phyloP scores from a whole-genome alignment of 176 grass and related monocot genomes.

The Puccinellia tenuiflora region DNA sequence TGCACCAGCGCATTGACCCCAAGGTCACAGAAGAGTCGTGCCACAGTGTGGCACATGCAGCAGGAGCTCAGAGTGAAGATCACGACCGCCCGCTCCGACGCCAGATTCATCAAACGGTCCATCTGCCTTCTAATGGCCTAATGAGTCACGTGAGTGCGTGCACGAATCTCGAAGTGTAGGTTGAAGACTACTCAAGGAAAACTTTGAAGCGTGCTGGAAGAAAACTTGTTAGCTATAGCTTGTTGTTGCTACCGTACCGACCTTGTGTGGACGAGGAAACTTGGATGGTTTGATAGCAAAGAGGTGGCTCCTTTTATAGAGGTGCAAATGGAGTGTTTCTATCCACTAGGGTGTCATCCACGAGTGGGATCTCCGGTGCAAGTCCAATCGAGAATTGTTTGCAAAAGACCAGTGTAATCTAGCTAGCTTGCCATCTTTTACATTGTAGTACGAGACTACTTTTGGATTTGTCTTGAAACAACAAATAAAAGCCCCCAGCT shows the following conservation, averaged over 20 bases:
- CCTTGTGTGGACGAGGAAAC: neutral
- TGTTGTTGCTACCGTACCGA: neutral
- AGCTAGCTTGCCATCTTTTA: neutral
- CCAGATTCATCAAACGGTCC: conserved; percentile 59
- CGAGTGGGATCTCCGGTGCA: neutral
- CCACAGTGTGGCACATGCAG: conserved; percentile 82
- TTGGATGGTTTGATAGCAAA: conserved; percentile 13
- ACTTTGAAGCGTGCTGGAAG: neutral
- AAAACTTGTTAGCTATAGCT: neutral
- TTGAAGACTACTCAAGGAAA: neutral
- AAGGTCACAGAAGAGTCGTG: conserved; percentile 46
- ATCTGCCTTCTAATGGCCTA: neutral
- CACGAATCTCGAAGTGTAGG: neutral
- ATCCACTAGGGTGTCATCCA: neutral
- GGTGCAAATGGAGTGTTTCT: neutral
- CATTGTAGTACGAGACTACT: neutral
- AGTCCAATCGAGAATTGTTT: neutral
- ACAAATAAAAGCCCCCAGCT: neutral
- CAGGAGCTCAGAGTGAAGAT: conserved; percentile 72
- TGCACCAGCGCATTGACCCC: conserved; percentile 50
- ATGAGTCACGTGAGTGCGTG: neutral
- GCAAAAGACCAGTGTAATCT: neutral
- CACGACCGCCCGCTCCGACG: conserved; percentile 58
- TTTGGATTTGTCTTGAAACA: neutral
- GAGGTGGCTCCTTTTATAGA: conserved; percentile 23